Conservation (phyloP, 2,329 filamentous ascomycete genomes). For the Venturia carpophila region DNA sequence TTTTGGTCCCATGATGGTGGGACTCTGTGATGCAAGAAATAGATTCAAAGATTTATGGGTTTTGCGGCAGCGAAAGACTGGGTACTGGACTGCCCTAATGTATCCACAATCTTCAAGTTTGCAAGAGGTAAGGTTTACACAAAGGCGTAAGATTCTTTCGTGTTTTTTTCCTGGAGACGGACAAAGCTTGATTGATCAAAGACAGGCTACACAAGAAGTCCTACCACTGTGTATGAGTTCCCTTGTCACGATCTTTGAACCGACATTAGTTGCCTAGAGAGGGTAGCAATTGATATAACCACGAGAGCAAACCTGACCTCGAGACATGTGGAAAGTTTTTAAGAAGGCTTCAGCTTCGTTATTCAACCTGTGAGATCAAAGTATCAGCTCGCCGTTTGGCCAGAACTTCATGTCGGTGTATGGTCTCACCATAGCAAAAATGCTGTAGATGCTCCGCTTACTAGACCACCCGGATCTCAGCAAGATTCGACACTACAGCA, state of each 20-base stretch:
- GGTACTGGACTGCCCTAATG: neutral
- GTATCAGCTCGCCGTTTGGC: too few species aligned
- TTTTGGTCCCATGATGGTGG: neutral
- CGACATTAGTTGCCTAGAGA: neutral
- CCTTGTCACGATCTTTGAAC: neutral
- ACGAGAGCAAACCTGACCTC: neutral
- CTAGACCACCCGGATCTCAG: too few species aligned
- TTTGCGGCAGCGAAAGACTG: neutral
- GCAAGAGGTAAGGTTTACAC: neutral
- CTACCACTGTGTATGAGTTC: neutral
- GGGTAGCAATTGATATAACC: neutral
- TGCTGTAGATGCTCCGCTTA: too few species aligned
- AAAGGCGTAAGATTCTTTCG: neutral
- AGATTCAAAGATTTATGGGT: too few species aligned
- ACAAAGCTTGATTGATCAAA: neutral
- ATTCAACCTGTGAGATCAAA: too few species aligned
- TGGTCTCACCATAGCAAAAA: too few species aligned
- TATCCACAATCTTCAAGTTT: neutral
- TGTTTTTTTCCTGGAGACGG: neutral
- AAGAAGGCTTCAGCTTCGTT: neutral
- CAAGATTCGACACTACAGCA: too few species aligned
- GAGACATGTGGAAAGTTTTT: neutral
- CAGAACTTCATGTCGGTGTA: too few species aligned
- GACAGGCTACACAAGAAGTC: neutral
- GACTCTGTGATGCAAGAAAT: neutral